A percentile compares a stretch with the other conserved stretches of the same genome.
Evolutionary conservation across 1,284 basidiomycete species (phyloP).

Genomic region (Cutaneotrichosporon mucoides): DNA sequence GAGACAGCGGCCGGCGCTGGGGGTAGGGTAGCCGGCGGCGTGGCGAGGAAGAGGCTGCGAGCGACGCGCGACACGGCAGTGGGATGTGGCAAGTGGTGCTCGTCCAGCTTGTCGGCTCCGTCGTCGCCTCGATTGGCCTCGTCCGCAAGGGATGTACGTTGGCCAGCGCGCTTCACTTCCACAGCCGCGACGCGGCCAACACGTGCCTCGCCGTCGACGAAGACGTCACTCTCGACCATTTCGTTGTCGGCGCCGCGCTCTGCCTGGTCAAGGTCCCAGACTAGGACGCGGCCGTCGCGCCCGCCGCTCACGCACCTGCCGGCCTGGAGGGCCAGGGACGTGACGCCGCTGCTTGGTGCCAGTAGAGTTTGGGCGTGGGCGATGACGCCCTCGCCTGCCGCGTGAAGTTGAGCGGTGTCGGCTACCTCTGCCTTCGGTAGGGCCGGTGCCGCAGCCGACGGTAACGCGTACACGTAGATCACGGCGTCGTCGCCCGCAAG

Average conservation of each 20-base stretch:
- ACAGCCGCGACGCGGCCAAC: slow-evolving; percentile 37
- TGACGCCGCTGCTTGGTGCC: slow-evolving; percentile 39
- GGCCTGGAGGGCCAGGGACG: slow-evolving; percentile 32
- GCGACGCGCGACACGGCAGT: slow-evolving; percentile 42
- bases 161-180: slow-evolving; percentile 26
- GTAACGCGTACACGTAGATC: slow-evolving; percentile 46
- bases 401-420: too few species aligned
- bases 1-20: too few species aligned
- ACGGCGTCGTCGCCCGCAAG: slow-evolving; percentile 45
- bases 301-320: slow-evolving; percentile 44
- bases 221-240: too few species aligned
- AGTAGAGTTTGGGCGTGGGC: slow-evolving; percentile 42
- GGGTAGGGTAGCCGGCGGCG: slow-evolving; percentile 22
- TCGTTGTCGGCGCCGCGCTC: slow-evolving; percentile 9
- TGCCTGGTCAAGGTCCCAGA: slow-evolving; percentile 44
- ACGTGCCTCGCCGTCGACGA: slow-evolving; percentile 12
- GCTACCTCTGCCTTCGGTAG: too few species aligned
- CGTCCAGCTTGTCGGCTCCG: slow-evolving; percentile 13
- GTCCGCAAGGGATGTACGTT: not conserved
- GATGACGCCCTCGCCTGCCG: slow-evolving; percentile 22
- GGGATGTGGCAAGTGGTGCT: slow-evolving; percentile 25
- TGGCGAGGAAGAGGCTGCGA: slow-evolving; percentile 36
- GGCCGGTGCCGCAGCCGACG: too few species aligned
- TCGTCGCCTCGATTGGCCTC: too few species aligned
- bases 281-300: slow-evolving; percentile 42